Base-by-base conservation (phyloP, 1,284 basidiomycete species). In the Hemileia vastatrix region DNA sequence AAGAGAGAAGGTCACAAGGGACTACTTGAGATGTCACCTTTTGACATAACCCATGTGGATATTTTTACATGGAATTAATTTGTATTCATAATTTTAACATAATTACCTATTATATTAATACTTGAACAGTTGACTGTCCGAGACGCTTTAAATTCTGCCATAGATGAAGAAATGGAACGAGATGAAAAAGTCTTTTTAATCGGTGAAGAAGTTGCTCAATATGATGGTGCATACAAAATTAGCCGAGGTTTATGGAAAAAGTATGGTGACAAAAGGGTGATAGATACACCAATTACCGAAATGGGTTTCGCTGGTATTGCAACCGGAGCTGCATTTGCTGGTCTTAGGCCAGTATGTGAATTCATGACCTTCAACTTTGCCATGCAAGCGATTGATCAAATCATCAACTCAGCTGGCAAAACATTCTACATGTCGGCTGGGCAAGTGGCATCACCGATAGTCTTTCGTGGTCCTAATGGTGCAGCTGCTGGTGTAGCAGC, bases 211-310 rank as follows among this genome's bases (percentile, higher is more conserved):
- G 27, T 27, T 2, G 27, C 27, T 27, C 27, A 6, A 3, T 27
- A 6, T 27, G 27, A 27, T 23, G 58, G 59, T 36, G 51, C 58
- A 33, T 66, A 60, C 54, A 58, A 66, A 47, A 65, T 75, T 53
- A 75, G 72, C 40, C 67, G 69, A 60, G 73, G 73, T 36, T 66
- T 75, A 2, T 66, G 74, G 32, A 72, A 75, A 68, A 75, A 75
- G 70, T 75, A 74, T 23, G 73, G 73, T 52, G 72, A 74, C 66
- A 67, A 71, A 57, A 70, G 73, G 27, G 72, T 75, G 47, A 72
- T 75, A 51, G 73, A 75, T 65, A 74, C 73, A 23, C 73, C 73
- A 58, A 75, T 75, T 61, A 75, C 73, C 54, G 73, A 75, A 66
- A 69, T 72, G 24, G 73, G 73, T 57, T 75, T 75, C 66, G 67